These are phyloP conservation scores for Hygrocybe punicea DNA, from an alignment of 768 basidiomycete species.

Conservation along the genomic window DNA sequence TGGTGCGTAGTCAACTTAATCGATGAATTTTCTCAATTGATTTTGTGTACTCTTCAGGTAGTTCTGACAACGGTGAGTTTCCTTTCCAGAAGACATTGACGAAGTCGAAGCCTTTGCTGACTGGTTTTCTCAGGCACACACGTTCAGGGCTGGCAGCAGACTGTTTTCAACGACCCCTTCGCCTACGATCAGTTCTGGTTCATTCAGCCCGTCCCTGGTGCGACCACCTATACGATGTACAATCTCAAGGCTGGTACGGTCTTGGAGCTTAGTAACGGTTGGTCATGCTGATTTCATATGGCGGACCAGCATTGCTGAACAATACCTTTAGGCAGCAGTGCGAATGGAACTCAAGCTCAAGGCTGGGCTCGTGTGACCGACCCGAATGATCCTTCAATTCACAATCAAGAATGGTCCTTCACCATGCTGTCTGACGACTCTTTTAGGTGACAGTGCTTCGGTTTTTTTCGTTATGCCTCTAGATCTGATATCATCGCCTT, in stretches of 20 bases:
- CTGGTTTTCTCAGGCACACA: neutral
- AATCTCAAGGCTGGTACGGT: neutral
- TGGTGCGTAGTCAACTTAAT: no score
- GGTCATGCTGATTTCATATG: neutral
- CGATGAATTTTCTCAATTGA: no score
- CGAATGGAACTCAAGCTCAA: neutral
- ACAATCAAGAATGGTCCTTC: neutral
- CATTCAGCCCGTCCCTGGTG: neutral
- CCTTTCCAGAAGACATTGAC: no score
- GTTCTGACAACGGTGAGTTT: no score
- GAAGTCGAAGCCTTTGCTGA: no score
- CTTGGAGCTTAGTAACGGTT: neutral
- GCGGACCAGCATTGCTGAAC: no score
- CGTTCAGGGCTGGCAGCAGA: neutral
- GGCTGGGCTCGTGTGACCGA: neutral
- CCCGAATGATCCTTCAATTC: neutral
- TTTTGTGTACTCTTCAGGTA: no score
- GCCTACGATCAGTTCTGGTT: neutral
- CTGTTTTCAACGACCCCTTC: neutral
- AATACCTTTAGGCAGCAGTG: neutral
- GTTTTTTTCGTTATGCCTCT: neutral
- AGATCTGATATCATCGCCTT: no score
- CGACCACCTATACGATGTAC: neutral
- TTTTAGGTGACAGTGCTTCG: neutral
- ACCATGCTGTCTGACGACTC: neutral